Evolutionary conservation across 1,284 basidiomycete genomes (phyloP), one percentile per base, ranked within the genome.

Genomic region (Mycena sp.): DNA sequence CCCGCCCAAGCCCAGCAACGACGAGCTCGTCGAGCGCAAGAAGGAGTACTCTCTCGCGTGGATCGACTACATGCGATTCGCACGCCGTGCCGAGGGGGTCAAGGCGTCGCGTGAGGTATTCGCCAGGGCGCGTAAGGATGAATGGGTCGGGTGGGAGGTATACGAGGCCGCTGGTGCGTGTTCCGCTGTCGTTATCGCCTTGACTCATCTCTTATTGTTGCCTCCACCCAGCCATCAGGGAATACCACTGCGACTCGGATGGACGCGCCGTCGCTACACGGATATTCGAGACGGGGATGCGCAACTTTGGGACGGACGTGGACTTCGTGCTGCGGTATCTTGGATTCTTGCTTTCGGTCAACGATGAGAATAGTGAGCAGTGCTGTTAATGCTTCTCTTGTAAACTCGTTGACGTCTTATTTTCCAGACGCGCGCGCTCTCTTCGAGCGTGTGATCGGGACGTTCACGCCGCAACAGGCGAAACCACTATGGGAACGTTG

Each of bases 281-380:
- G 59, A 97, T 99, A 64, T 99, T 98, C 73, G 95, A 98, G 76
- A 90, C 94, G 65, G 97, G 96, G n/a, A 79, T 98, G 73, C 94
- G 96, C 73, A 80, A 84, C 6, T 98, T 95, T 74, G 86, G 87
- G 5, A 87, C 92, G 28, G 94, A 98, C 68, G 87, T 91, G 23
- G 91, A 94, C 58, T 98, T 91, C 70, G 94, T 98, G 11, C 80
- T 94, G 61, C 87, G 91, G 57, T 98, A 99, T 79, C 87, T 99
- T 41, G 89, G 91, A 30, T 99, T 98, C 83, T 81, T 99, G 68
- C 93, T 99, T 68, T 92, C 91, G 19, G 88, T 98, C 79, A 99
- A 99, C 74, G 97, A 99, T 77, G 93, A 96, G 72, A 95, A 91
- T 74, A 98, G 96, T 96, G 73, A 72, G 85, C 85, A 45, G 9